A percentile compares a stretch with the other conserved stretches of the same genome.
phyloP scores from a whole-genome alignment of 495 filamentous ascomycete genomes.

The Schizothecium vesticola region DNA sequence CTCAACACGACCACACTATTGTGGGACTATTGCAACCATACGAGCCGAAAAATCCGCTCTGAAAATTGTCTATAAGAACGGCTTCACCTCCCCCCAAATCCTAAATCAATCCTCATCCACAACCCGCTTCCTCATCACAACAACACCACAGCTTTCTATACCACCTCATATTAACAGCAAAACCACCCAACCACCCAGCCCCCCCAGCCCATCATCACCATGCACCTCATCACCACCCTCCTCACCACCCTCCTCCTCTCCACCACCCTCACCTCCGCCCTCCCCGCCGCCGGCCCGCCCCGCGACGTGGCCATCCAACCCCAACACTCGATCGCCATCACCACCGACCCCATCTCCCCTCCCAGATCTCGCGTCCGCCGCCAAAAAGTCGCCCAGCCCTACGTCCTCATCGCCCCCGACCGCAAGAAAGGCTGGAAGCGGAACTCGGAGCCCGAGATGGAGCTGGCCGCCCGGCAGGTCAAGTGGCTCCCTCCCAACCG shows the following conservation, averaged over 20 bases:
- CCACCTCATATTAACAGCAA: neutral
- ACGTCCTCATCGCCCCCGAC: no score
- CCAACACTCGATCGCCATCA: no score
- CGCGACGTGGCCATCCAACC: neutral
- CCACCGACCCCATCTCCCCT: neutral
- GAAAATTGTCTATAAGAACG: neutral
- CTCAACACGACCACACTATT: no score
- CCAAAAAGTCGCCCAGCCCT: neutral
- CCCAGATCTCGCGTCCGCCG: no score
- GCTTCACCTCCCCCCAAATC: neutral
- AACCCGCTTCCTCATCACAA: neutral
- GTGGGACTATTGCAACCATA: neutral
- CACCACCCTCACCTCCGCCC: neutral
- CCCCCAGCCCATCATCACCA: neutral
- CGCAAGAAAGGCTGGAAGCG: neutral
- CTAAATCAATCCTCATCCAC: neutral
- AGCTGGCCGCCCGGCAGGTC: neutral
- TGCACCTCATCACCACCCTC: neutral
- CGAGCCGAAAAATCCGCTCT: rapidly evolving
- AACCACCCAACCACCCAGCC: neutral
- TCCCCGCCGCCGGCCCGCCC: neutral
- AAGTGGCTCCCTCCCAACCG: neutral
- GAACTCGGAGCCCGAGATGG: neutral
- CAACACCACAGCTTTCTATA: neutral
- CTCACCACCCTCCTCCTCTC: neutral